phyloP scores from a whole-genome alignment of 192 early-diverging fungal species.

The Bifiguratus adelaidae region DNA sequence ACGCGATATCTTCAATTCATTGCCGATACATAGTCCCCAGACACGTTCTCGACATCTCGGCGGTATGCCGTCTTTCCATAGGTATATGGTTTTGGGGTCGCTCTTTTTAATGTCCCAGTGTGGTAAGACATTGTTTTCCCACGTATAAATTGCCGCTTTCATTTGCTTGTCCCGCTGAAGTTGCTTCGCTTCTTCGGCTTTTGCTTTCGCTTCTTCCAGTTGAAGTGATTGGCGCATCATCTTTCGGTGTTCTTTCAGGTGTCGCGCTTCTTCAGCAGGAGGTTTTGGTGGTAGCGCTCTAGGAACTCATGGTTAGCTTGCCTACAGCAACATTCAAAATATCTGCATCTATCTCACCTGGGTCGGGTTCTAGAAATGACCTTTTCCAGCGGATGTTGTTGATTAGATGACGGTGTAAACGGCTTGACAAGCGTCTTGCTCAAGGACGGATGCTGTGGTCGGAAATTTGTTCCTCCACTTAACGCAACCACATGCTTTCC shows the following conservation, averaged over 20 bases:
- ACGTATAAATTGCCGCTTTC: slow-evolving; percentile 6
- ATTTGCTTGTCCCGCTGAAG: slow-evolving; percentile 24
- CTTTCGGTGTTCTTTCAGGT: slow-evolving; percentile 22
- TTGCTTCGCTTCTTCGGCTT: slow-evolving; percentile 14
- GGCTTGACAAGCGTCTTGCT: no score
- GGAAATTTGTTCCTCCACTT: no score
- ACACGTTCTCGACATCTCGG: slow-evolving; percentile 24
- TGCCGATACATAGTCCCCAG: slow-evolving; percentile 25
- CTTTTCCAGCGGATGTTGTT: slow-evolving; percentile 21
- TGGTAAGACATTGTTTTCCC: slow-evolving; percentile 27
- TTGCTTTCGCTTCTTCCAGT: no score
- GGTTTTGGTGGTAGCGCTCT: slow-evolving; percentile 27
- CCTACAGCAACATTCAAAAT: neutral
- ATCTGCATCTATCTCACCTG: slow-evolving; percentile 6
- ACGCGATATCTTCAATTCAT: neutral
- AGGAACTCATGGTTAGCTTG: neutral
- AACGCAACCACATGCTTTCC: no score
- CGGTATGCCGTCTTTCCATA: slow-evolving; percentile 27
- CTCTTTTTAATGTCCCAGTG: slow-evolving; percentile 9
- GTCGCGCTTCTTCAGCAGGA: slow-evolving; percentile 22
- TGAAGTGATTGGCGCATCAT: no score
- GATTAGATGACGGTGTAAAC: no score
- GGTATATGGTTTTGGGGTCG: slow-evolving; percentile 10
- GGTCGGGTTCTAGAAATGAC: slow-evolving; percentile 27
- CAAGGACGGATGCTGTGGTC: no score